Percentiles rank a stretch among this genome's conserved stretches.
These are phyloP conservation scores for Teratosphaeria zuluensis DNA, from an alignment of 2,329 filamentous ascomycete species.

Conservation along the genomic window DNA sequence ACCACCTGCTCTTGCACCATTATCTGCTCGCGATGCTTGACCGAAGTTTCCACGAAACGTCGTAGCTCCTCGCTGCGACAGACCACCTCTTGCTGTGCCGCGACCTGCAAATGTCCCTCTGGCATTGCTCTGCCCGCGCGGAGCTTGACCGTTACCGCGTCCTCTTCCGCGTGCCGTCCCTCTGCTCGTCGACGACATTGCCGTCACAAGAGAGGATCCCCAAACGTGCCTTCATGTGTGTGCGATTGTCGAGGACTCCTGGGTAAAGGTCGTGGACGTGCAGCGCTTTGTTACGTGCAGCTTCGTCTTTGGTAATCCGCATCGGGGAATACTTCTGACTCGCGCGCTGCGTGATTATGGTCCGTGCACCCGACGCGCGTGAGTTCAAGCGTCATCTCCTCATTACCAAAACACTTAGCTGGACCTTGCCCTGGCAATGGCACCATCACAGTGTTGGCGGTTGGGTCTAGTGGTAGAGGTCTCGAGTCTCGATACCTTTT, in stretches of 20 bases:
- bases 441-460: no score
- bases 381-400: no score
- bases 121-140: neutral
- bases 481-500: no score
- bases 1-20: neutral
- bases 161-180: constrained; percentile 6
- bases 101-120: constrained; percentile 6
- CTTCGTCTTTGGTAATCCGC: neutral
- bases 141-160: constrained; percentile 4
- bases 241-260: neutral
- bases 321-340: neutral
- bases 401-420: no score
- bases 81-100: neutral
- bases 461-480: no score
- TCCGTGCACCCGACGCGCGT: no score
- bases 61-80: neutral
- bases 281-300: neutral
- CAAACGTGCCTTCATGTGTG: constrained; percentile 4
- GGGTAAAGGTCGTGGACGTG: neutral
- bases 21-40: neutral
- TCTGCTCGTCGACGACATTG: constrained; percentile 6
- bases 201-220: constrained; percentile 3
- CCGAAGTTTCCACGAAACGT: neutral
- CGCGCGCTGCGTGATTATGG: neutral
- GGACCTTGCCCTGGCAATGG: no score